A percentile compares a stretch with the other conserved stretches of the same genome.
Conservation (phyloP, 2,329 filamentous ascomycete genomes). For the Colletotrichum cuscutae region DNA sequence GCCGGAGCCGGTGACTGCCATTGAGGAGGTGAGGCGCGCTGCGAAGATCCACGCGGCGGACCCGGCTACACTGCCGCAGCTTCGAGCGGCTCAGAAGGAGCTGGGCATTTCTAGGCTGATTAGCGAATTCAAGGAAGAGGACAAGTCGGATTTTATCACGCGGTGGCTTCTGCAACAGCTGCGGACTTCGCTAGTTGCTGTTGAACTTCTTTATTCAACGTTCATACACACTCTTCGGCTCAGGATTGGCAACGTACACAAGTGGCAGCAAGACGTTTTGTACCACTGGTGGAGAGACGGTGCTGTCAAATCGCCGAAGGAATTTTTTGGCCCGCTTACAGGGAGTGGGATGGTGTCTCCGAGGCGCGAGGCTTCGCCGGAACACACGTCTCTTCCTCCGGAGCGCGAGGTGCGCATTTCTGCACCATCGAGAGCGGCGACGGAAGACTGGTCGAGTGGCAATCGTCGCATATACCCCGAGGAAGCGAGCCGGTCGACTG, state of each 20-base stretch:
- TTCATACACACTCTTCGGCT: slow-evolving; percentile 46
- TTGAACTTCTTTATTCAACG: slow-evolving; percentile 52
- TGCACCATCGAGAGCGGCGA: neutral
- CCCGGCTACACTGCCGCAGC: slow-evolving; percentile 45
- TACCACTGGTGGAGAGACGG: slow-evolving; percentile 49
- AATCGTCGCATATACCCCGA: neutral
- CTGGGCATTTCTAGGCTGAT: slow-evolving; percentile 58
- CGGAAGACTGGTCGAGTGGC: neutral
- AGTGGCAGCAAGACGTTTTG: slow-evolving; percentile 51
- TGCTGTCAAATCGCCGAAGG: slow-evolving; percentile 20
- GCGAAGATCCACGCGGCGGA: slow-evolving; percentile 48
- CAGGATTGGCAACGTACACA: slow-evolving; percentile 45
- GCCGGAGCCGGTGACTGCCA: slow-evolving; percentile 50
- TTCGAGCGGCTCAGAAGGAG: slow-evolving; percentile 58
- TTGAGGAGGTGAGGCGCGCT: slow-evolving; percentile 52
- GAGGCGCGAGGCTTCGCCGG: neutral
- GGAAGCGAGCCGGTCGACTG: neutral
- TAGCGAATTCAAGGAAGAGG: slow-evolving; percentile 45
- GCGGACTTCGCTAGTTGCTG: slow-evolving; percentile 57
- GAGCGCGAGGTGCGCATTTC: neutral
- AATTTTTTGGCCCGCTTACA: slow-evolving; percentile 21
- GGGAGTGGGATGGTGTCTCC: slow-evolving; percentile 13
- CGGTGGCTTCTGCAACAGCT: slow-evolving; percentile 65
- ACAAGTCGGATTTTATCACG: slow-evolving; percentile 59
- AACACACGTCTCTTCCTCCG: neutral